A percentile compares a stretch with the other conserved stretches of the same genome.
These are phyloP conservation scores for Candida golubevii DNA, from an alignment of 805 yeast genomes.

Conservation along the genomic window DNA sequence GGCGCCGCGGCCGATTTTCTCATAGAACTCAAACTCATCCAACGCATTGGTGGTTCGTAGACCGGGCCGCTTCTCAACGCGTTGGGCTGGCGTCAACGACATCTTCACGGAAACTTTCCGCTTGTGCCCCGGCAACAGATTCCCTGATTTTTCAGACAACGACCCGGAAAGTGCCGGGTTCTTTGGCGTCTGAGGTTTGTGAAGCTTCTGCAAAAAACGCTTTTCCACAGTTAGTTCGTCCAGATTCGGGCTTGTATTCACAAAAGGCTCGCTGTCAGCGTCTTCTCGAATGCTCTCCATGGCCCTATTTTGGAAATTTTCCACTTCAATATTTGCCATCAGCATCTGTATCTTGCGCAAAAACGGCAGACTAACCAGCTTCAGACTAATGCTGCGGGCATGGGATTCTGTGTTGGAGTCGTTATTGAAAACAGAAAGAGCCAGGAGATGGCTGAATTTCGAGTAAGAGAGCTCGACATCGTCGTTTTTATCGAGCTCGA, in stretches of 20 bases:
- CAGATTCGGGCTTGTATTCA: no score
- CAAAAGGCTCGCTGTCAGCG: not conserved
- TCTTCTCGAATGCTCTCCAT: slow-evolving; percentile 3
- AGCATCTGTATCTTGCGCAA: slow-evolving; percentile 24
- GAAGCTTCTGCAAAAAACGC: no score
- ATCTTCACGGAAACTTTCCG: slow-evolving; percentile 34
- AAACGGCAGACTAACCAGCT: slow-evolving; percentile 24
- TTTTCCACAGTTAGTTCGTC: no score
- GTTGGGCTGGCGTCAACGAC: slow-evolving; percentile 49
- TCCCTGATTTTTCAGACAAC: no score
- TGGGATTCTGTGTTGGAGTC: slow-evolving; percentile 2
- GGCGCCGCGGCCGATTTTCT: slow-evolving; percentile 84
- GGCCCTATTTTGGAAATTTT: slow-evolving; percentile 2
- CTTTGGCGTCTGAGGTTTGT: no score
- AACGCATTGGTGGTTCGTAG: slow-evolving; percentile 37
- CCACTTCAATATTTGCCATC: slow-evolving; percentile 11
- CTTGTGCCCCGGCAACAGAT: not conserved
- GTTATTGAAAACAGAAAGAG: slow-evolving; percentile 17
- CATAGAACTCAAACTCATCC: slow-evolving; percentile 50
- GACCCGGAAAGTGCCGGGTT: no score
- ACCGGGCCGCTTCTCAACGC: slow-evolving; percentile 42
- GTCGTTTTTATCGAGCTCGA: slow-evolving; percentile 23
- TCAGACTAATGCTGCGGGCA: slow-evolving; percentile 1
- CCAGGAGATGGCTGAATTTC: slow-evolving; percentile 31
- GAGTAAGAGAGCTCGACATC: slow-evolving; percentile 32